phyloP scores from a whole-genome alignment of 2,329 filamentous ascomycete species.

The Ambrosiella xylebori region DNA sequence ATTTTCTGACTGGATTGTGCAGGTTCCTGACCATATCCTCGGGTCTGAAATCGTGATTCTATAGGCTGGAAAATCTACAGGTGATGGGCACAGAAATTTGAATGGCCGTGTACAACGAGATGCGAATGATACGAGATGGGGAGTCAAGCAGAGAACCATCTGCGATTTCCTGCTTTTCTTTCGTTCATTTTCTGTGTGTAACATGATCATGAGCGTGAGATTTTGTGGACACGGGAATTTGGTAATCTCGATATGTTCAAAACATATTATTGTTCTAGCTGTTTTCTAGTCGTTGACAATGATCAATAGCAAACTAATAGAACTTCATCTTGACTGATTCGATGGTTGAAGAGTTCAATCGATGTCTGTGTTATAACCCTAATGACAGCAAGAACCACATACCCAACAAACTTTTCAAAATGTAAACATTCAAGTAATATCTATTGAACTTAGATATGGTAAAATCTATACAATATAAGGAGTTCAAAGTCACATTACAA shows the following conservation, averaged over 20 bases:
- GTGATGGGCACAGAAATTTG: not conserved
- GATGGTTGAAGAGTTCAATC: no score
- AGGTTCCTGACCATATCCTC: not conserved
- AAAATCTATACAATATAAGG: not conserved
- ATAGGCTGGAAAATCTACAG: not conserved
- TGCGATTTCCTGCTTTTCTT: not conserved
- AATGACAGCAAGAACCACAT: no score
- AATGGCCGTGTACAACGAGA: not conserved
- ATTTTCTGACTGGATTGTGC: not conserved
- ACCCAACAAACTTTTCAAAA: no score
- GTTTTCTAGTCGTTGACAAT: no score
- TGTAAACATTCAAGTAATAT: not conserved
- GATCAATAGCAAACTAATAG: no score
- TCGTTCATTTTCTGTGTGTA: not conserved
- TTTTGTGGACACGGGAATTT: not conserved
- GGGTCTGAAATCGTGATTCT: not conserved
- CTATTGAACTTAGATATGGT: not conserved
- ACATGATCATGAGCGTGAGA: not conserved
- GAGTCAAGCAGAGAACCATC: not conserved
- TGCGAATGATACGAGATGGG: not conserved
- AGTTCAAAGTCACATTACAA: not conserved
- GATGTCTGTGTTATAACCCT: no score
- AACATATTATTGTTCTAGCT: no score
- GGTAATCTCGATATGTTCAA: not conserved
- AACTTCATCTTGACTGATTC: no score